Percentiles rank a stretch among this genome's conserved stretches.
These are phyloP conservation scores for Pinus tabuliformis DNA, from an alignment of 75 land plant genomes.

Conservation along the genomic window DNA sequence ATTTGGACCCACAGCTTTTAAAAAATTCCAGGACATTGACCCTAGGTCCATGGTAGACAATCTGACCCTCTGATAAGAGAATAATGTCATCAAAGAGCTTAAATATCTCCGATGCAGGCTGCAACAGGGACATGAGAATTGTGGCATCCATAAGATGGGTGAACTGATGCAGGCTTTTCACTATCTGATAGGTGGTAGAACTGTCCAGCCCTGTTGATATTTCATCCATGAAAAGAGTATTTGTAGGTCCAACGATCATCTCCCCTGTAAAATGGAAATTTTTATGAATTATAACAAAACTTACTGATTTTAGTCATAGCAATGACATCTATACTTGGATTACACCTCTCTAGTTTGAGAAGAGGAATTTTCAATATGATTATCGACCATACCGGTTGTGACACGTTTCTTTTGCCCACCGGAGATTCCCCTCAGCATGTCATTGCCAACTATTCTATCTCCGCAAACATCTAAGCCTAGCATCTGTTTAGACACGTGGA, in stretches of 20 bases:
- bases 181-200: conserved; percentile 24
- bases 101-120: too few relatives aligned
- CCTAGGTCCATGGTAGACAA: too few relatives aligned
- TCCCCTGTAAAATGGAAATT: conserved; percentile 41
- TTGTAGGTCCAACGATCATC: conserved; percentile 89
- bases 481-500: conserved; percentile 17
- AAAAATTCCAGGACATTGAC: too few relatives aligned
- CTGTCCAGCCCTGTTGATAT: conserved; percentile 36
- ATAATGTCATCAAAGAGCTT: too few relatives aligned
- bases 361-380: neutral
- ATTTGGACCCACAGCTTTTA: too few relatives aligned
- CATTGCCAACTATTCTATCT: conserved; percentile 34
- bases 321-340: neutral
- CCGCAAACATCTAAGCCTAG: conserved; percentile 36
- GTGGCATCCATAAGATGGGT: conserved; percentile 17
- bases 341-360: neutral
- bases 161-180: conserved; percentile 16
- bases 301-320: neutral
- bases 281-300: neutral
- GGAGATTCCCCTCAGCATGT: conserved; percentile 38
- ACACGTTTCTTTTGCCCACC: conserved; percentile 46
- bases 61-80: too few relatives aligned
- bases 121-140: too few relatives aligned
- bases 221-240: conserved; percentile 81
- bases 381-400: conserved; percentile 23